Base-by-base conservation (phyloP, 306 rosid genomes). In the Sophora flavescens region DNA sequence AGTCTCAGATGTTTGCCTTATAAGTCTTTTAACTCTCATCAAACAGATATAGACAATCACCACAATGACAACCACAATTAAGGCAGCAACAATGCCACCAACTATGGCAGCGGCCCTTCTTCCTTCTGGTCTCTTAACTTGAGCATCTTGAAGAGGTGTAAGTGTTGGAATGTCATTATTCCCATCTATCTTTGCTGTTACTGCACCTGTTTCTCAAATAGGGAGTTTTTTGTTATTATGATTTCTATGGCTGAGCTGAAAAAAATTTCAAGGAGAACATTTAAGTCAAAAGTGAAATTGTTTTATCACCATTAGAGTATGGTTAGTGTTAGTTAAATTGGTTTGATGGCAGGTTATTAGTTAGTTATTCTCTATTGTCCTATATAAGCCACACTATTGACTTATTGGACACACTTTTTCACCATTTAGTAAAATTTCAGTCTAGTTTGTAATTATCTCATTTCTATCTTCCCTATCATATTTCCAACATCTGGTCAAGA, bases 1-100 rank as follows among this genome's bases (percentile, higher is more conserved):
- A 74, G 74, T 44, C 32, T 91, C 93, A 63, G 96, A 91, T 64
- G 91, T 48, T 82, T 70, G 86, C 72, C 80, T 80, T 13, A 63
- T 54, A 8, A 78, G 68, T 78, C 82, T 82, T 82, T 70, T 84
- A 70, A 83, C 57, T 6, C 88, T 81, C 84, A 81, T 80, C 82
- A 88, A 67, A 76, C 80, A 81, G 69, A 82, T 59, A 74, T 78
- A 91, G 52, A 91, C 81, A 39, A 86, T 71, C 39, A 85, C 59
- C 41, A 78, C 50, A 3, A 82, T 36, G 39, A 78, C 39, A 78
- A 85, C 33, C 70, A 87, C 86, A 2, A 88, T 32, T 26, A 85
- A 61, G 62, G 93, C 79, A 22, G 91, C 89, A 33, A 38, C 79
- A 41, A 48, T 77, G 6, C 66, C 86, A 30, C 96, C 96, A 69